A percentile compares a stretch with the other conserved stretches of the same genome.
Conservation (phyloP, 1,284 basidiomycete species). For the Microbotryum silenes-acaulis region DNA sequence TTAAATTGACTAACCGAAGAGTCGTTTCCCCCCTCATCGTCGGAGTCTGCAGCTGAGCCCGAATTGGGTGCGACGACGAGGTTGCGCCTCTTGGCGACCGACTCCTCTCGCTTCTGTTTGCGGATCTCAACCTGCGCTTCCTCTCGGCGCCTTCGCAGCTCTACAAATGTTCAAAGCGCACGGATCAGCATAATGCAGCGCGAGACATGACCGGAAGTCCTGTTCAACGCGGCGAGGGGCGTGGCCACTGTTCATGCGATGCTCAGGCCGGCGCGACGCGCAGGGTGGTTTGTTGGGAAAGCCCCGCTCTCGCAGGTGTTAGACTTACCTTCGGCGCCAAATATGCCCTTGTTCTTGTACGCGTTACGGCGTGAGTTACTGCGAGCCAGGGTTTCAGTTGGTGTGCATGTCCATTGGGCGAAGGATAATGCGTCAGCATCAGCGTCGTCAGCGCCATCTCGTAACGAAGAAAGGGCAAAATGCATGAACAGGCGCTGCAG, state of each 20-base stretch:
- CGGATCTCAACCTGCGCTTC: constrained; percentile 97
- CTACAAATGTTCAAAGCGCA: constrained; percentile 41
- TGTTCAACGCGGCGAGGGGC: too few species aligned
- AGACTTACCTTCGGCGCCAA: constrained; percentile 57
- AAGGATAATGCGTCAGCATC: neutral
- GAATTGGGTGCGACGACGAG: constrained; percentile 62
- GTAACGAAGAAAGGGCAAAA: too few species aligned
- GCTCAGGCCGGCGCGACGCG: too few species aligned
- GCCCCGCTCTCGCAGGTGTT: too few species aligned
- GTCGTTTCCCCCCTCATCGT: constrained; percentile 31
- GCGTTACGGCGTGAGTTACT: constrained; percentile 38
- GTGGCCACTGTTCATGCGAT: too few species aligned
- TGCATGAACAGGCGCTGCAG: neutral
- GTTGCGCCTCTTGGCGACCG: constrained; percentile 91
- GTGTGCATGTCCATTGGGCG: neutral
- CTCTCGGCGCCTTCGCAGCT: constrained; percentile 82
- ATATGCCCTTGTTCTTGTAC: constrained; percentile 66
- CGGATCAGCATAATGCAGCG: too few species aligned
- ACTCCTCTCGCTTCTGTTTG: constrained; percentile 91
- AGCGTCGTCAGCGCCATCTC: neutral
- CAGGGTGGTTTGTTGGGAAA: too few species aligned
- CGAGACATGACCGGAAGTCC: too few species aligned
- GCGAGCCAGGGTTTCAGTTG: neutral
- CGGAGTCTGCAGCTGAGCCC: constrained; percentile 48
- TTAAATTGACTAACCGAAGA: constrained; percentile 50